Conservation (phyloP, 805 yeast genomes). For the Naumovozyma castellii region DNA sequence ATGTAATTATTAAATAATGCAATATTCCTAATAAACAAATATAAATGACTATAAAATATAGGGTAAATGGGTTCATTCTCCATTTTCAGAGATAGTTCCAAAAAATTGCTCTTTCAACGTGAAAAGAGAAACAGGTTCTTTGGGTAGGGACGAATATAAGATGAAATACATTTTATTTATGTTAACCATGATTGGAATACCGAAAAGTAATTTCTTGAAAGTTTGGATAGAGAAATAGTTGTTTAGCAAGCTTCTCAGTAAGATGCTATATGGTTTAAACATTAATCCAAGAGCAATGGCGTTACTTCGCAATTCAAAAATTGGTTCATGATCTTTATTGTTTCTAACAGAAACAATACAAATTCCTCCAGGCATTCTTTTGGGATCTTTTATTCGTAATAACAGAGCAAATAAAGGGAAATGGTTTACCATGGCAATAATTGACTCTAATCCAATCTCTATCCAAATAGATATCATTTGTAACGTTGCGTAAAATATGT, state of each 20-base stretch:
- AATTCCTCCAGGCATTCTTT: constrained; percentile 57
- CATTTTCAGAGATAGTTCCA: too few species aligned
- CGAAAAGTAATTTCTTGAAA: constrained; percentile 35
- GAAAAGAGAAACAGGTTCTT: constrained; percentile 21
- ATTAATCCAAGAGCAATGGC: constrained; percentile 38
- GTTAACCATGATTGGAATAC: constrained; percentile 37
- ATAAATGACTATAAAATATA: not conserved
- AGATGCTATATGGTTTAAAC: constrained; percentile 39
- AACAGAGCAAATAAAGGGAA: constrained; percentile 79
- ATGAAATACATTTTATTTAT: constrained; percentile 41
- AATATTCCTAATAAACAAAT: not conserved
- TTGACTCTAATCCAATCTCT: constrained; percentile 46
- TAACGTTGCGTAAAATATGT: constrained; percentile 56
- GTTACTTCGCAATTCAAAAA: constrained; percentile 31
- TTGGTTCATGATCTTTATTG: constrained; percentile 7
- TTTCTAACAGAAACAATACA: constrained; percentile 6
- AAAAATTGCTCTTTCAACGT: not conserved
- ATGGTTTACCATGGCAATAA: constrained; percentile 62
- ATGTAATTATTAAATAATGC: not conserved
- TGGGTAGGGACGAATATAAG: constrained; percentile 46
- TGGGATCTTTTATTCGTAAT: constrained; percentile 69
- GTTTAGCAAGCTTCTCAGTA: constrained; percentile 32
- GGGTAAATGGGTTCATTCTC: not conserved
- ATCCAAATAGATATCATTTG: constrained; percentile 42
- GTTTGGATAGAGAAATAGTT: constrained; percentile 38